Base-by-base conservation (phyloP, 257 asterid species). In the Cinchona pubescens region DNA sequence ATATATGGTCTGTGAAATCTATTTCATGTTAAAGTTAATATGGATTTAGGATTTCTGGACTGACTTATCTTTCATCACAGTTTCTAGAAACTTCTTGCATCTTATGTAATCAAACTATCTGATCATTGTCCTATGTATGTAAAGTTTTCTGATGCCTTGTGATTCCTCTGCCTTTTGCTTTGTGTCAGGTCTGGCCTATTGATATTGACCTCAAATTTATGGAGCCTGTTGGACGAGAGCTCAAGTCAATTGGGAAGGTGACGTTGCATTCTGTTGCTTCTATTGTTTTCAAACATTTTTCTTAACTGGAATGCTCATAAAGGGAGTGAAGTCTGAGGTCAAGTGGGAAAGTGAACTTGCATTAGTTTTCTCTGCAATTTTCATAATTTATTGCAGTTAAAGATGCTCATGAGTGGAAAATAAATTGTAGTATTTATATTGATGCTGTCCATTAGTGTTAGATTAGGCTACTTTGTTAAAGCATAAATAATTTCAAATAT, bases 161-260 rank as follows among this genome's bases (percentile, higher is more conserved):
- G 38, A 45, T 8, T 23, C 58, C 65, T 64, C 18, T 40, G 11
- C 12, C 48, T 53, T n/a, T n/a, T 67, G 51, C 55, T 38, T 42
- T 65, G 15, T 71, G 48, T 42, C 83, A 92, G 99, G 96, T 95
- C 7, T 94, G 98, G 99, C 98, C 99, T 68, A 87, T 92, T 79
- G 98, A 90, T 49, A 74, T 94, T 42, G 94, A 94, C 87, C 79
- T 92, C 82, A 95, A 89, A 77, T 95, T 95, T 77, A 85, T 92
- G 88, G 94, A 92, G 86, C 99, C 99, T 11, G 90, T 95, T 62
- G 98, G 92, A 1, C 89, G 96, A 65, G 93, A 95, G 86, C 96
- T 95, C 77, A 85, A 87, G 85, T 62, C 86, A 60, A 78, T 91
- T 73, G 98, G 97, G 80, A 90, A 85, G 89, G 99, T 90, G 30